These are phyloP conservation scores for Colletotrichum sansevieriae DNA, from an alignment of 2,329 filamentous ascomycete genomes.

Conservation along the genomic window DNA sequence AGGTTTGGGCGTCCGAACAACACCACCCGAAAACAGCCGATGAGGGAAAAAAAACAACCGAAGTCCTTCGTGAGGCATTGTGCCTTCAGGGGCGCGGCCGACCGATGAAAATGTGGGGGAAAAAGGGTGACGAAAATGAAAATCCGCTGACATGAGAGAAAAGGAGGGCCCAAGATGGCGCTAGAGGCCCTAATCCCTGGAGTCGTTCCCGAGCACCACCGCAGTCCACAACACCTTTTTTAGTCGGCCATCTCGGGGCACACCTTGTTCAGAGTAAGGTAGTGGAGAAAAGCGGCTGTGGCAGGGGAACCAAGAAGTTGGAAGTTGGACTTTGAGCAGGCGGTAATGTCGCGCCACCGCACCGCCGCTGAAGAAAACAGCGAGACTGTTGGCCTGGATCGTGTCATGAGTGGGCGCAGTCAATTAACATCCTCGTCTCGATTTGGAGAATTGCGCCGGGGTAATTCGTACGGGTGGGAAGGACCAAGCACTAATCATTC, in stretches of 20 bases:
- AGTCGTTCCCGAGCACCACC: slow-evolving; percentile 25
- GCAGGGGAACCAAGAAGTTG: slow-evolving; percentile 32
- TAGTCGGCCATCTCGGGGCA: slow-evolving; percentile 26
- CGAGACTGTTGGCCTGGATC: slow-evolving; percentile 21
- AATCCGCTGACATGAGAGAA: background rate
- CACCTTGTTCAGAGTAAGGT: slow-evolving; percentile 29
- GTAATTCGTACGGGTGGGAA: background rate
- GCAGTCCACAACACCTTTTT: slow-evolving; percentile 16
- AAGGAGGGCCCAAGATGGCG: slow-evolving; percentile 8
- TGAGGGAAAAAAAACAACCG: background rate
- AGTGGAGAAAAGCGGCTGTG: slow-evolving; percentile 14
- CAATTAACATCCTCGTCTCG: slow-evolving; percentile 2
- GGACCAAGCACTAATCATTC: background rate
- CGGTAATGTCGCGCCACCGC: slow-evolving; percentile 30
- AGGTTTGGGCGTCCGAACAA: slow-evolving; percentile 38
- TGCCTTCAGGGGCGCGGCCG: background rate
- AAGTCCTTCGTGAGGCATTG: slow-evolving; percentile 8
- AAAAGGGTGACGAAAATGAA: background rate
- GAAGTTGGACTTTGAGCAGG: slow-evolving; percentile 30
- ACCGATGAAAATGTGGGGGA: background rate
- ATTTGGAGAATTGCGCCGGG: slow-evolving; percentile 12
- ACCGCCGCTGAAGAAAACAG: slow-evolving; percentile 20
- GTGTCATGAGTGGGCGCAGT: slow-evolving; percentile 18
- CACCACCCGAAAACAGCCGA: background rate
- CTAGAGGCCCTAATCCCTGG: slow-evolving; percentile 28